Evolutionary conservation across 2,329 filamentous ascomycete species (phyloP).

Genomic region (Curvularia eragrostidis): DNA sequence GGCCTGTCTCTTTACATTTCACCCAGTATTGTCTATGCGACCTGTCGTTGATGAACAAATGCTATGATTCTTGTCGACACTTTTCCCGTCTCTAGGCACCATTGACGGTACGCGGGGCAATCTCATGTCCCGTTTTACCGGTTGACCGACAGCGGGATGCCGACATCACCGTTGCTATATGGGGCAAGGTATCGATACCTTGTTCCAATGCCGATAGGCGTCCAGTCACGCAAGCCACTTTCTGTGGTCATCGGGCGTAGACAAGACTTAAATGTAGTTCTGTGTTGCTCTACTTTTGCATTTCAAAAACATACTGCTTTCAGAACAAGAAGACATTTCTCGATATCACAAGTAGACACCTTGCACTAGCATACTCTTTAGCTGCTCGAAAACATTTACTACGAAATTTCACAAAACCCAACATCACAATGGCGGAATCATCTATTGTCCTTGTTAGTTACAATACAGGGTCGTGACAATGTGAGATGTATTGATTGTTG

Average conservation of each 20-base stretch:
- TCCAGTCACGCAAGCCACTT: not conserved
- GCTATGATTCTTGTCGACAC: not conserved
- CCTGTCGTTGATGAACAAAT: not conserved
- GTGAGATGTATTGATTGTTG: not conserved
- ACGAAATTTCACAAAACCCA: not conserved
- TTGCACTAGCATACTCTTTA: not conserved
- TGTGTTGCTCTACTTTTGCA: not conserved
- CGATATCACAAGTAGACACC: not conserved
- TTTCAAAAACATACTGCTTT: not conserved
- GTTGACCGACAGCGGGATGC: not conserved
- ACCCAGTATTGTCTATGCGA: not conserved
- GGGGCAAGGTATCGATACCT: not conserved
- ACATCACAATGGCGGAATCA: constrained; percentile 30
- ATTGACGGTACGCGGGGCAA: not conserved
- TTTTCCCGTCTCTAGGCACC: not conserved
- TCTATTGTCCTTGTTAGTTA: constrained; percentile 53
- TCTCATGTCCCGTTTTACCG: not conserved
- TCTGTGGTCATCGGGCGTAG: not conserved
- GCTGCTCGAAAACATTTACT: not conserved
- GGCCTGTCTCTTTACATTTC: not conserved
- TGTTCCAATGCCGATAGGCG: not conserved
- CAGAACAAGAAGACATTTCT: not conserved
- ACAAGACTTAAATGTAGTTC: not conserved
- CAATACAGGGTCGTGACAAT: no score
- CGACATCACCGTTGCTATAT: not conserved